phyloP scores from a whole-genome alignment of 1,139 yeast genomes.

The Yamadazyma diospyri region DNA sequence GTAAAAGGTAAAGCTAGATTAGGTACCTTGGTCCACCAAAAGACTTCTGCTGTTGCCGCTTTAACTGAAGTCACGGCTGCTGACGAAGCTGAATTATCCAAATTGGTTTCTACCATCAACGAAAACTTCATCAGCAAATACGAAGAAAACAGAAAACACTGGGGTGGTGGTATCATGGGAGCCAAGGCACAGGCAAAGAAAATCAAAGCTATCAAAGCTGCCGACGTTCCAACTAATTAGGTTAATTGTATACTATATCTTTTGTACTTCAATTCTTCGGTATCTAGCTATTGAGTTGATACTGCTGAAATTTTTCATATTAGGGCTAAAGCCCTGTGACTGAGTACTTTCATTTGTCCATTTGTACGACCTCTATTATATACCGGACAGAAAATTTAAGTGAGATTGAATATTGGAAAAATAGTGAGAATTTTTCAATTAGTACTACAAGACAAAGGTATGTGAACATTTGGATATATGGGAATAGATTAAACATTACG shows the following conservation, averaged over 20 bases:
- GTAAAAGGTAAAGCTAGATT: constrained; percentile 99
- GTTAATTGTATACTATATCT: constrained; percentile 1
- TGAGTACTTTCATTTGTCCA: not conserved
- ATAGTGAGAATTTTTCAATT: constrained; percentile 4
- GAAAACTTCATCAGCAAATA: constrained; percentile 89
- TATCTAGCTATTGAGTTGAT: no score
- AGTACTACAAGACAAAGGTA: constrained; percentile 6
- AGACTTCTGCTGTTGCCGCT: constrained; percentile 96
- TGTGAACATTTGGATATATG: no score
- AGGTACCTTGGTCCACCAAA: constrained; percentile 95
- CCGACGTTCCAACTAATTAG: constrained; percentile 22
- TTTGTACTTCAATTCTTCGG: not conserved
- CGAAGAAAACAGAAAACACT: constrained; percentile 95
- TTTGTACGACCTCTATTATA: not conserved
- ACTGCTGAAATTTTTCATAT: no score
- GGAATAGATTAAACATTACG: no score
- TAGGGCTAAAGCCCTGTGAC: constrained; percentile 8
- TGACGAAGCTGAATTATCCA: constrained; percentile 92
- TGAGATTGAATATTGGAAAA: constrained; percentile 1
- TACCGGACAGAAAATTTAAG: not conserved
- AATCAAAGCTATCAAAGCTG: constrained; percentile 42
- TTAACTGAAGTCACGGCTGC: constrained; percentile 90
- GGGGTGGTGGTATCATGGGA: constrained; percentile 99
- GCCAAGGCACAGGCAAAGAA: constrained; percentile 80
- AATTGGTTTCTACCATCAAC: constrained; percentile 86